phyloP scores from a whole-genome alignment of 306 rosid genomes.

The Vigna hirtella region DNA sequence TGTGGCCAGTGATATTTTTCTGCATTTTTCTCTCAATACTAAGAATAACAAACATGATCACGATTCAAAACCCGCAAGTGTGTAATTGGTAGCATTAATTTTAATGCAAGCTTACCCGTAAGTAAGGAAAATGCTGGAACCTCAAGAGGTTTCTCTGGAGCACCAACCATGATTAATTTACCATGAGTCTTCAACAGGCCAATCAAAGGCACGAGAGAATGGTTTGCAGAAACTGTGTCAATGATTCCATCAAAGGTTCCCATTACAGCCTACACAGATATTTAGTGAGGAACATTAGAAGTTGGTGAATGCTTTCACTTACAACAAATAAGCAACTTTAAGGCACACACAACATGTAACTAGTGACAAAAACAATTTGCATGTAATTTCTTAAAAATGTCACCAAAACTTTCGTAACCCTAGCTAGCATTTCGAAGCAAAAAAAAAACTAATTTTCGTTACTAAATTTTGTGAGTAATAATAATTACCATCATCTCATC shows the following conservation, averaged over 20 bases:
- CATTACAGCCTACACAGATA: conserved; percentile 42
- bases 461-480: not conserved
- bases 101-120: conserved; percentile 33
- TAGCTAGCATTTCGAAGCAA: too few relatives aligned
- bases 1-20: too few relatives aligned
- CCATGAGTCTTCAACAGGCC: conserved; percentile 56
- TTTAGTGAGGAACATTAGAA: conserved; percentile 4
- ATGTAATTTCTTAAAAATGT: not conserved
- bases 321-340: not conserved
- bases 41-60: not conserved
- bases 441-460: not conserved
- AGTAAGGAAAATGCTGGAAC: conserved; percentile 47
- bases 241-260: conserved; percentile 63
- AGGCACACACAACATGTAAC: not conserved
- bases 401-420: not conserved
- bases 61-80: not conserved
- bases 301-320: not conserved
- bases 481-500: conserved; percentile 53
- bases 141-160: conserved; percentile 56
- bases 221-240: conserved; percentile 57
- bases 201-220: conserved; percentile 54
- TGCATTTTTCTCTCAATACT: not conserved
- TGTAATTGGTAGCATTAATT: not conserved
- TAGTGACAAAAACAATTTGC: not conserved
- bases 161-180: conserved; percentile 61